Percentiles rank a stretch among this genome's conserved stretches.
These are phyloP conservation scores for Colletotrichum sp. DNA, from an alignment of 2,329 filamentous ascomycete genomes.

Conservation along the genomic window DNA sequence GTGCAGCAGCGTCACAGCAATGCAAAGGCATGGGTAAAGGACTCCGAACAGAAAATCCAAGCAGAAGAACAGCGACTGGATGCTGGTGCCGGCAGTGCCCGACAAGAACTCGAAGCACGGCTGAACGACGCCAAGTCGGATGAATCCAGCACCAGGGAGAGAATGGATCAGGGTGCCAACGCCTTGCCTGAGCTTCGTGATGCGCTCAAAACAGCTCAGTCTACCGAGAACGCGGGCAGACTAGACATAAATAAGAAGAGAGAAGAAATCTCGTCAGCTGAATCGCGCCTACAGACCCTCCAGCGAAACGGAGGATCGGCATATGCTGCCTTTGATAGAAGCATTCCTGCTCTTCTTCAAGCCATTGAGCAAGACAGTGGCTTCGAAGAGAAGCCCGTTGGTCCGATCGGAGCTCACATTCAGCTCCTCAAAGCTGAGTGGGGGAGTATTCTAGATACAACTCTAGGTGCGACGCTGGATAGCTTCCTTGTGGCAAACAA, in stretches of 20 bases:
- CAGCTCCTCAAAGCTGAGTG: constrained; percentile 80
- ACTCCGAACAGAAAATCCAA: constrained; percentile 51
- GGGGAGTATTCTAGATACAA: constrained; percentile 81
- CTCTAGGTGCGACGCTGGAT: constrained; percentile 71
- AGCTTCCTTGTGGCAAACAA: constrained; percentile 84
- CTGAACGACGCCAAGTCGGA: constrained; percentile 26
- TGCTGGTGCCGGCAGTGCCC: constrained; percentile 72
- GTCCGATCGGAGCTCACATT: constrained; percentile 82
- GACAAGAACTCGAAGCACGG: constrained; percentile 47
- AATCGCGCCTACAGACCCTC: constrained; percentile 6
- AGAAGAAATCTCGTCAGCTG: constrained; percentile 23
- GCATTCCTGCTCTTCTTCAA: constrained; percentile 67
- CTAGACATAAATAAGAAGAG: constrained; percentile 7
- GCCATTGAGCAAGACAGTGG: constrained; percentile 72
- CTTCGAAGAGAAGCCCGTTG: constrained; percentile 77
- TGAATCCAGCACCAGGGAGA: constrained; percentile 18
- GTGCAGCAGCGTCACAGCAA: constrained; percentile 64
- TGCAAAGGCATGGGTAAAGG: constrained; percentile 51
- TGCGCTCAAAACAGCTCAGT: neutral
- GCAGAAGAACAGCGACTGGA: constrained; percentile 67
- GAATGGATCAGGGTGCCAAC: neutral
- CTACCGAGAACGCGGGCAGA: neutral
- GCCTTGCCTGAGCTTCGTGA: neutral
- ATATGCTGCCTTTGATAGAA: constrained; percentile 67
- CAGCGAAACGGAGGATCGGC: constrained; percentile 48